Conservation (phyloP, 202 grass and related monocot species). For the Schoenoplectus triqueter region DNA sequence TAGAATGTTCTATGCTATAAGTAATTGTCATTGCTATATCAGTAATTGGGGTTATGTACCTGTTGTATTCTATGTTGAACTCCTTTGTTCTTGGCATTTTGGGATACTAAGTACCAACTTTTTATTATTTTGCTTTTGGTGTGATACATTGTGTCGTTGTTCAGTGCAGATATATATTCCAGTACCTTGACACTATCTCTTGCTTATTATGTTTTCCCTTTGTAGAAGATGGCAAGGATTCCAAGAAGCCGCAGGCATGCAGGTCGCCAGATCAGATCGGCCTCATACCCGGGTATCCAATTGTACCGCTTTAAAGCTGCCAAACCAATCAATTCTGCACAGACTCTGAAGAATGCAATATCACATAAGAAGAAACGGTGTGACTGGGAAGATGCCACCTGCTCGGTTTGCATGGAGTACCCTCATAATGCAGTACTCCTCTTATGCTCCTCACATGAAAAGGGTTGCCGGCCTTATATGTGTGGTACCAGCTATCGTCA, state of each 20-base stretch:
- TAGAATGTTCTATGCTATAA: neutral
- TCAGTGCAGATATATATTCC: neutral
- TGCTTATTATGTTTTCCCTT: slow-evolving; percentile 38
- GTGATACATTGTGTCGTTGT: neutral
- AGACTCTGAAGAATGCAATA: slow-evolving; percentile 43
- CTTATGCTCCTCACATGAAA: slow-evolving; percentile 91
- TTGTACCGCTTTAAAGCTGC: slow-evolving; percentile 61
- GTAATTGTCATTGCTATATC: neutral
- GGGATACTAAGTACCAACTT: neutral
- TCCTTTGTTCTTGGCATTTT: neutral
- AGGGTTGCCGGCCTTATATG: slow-evolving; percentile 95
- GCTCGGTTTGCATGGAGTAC: slow-evolving; percentile 94
- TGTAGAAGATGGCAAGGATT: slow-evolving; percentile 76
- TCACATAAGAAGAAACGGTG: slow-evolving; percentile 57
- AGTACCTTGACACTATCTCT: neutral
- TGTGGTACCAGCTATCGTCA: slow-evolving; percentile 86
- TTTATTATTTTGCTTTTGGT: neutral
- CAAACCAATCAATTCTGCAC: slow-evolving; percentile 60
- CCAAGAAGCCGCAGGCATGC: slow-evolving; percentile 69
- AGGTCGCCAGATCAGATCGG: slow-evolving; percentile 65
- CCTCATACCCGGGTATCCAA: slow-evolving; percentile 71
- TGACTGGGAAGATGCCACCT: slow-evolving; percentile 97
- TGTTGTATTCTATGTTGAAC: neutral
- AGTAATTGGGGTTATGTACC: slow-evolving; percentile 5
- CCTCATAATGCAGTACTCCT: slow-evolving; percentile 94